Evolutionary conservation across 78 protist genomes (phyloP).

Genomic region (slime mould (Dictyostelium discoideum)): DNA sequence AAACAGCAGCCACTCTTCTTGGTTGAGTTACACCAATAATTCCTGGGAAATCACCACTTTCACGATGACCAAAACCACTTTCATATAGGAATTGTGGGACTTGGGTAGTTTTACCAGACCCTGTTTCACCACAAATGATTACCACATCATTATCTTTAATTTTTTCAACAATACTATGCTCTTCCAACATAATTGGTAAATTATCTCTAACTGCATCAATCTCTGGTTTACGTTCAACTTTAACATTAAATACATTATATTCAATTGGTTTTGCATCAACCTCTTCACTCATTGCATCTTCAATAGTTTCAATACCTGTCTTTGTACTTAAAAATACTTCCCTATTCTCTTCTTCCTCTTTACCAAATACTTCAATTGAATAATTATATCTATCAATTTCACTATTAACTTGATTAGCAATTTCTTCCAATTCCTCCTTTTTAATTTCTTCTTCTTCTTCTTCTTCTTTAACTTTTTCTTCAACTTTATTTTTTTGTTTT

Average conservation of each 20-base stretch:
- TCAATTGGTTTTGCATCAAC: not conserved
- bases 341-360: slow-evolving; percentile 43
- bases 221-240: slow-evolving; percentile 61
- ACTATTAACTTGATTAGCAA: not conserved
- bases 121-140: slow-evolving; percentile 87
- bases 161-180: slow-evolving; percentile 92
- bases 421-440: not conserved
- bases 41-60: slow-evolving; percentile 80
- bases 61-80: slow-evolving; percentile 64
- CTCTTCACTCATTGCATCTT: slow-evolving; percentile 9
- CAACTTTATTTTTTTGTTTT: not conserved
- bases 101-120: slow-evolving; percentile 86
- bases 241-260: slow-evolving; percentile 55
- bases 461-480: not conserved
- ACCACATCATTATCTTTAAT: slow-evolving; percentile 86
- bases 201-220: slow-evolving; percentile 41
- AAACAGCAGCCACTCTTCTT: slow-evolving; percentile 99
- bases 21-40: slow-evolving; percentile 99
- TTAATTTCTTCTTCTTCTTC: slow-evolving; percentile 5
- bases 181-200: slow-evolving; percentile 84
- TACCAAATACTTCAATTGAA: slow-evolving; percentile 52
- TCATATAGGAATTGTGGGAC: slow-evolving; percentile 84
- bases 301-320: slow-evolving; percentile 60
- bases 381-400: slow-evolving; percentile 60
- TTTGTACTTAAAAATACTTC: not conserved